Evolutionary conservation across 2,329 filamentous ascomycete species (phyloP).

Genomic region (Nothopassalora personata): DNA sequence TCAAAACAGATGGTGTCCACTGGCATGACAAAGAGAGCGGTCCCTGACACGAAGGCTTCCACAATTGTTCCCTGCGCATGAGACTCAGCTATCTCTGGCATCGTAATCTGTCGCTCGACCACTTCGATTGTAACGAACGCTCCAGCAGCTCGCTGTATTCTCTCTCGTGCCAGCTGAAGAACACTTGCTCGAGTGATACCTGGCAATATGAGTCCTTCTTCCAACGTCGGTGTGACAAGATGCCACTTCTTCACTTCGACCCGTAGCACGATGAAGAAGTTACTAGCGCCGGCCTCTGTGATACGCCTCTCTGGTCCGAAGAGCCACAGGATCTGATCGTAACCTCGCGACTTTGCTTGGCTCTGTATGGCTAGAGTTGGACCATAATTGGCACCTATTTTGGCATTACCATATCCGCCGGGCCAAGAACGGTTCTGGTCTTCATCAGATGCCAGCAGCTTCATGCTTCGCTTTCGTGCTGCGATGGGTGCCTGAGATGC

Average conservation of each 20-base stretch:
- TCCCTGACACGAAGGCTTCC: slow-evolving; percentile 78
- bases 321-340: slow-evolving; percentile 83
- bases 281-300: slow-evolving; percentile 86
- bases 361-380: slow-evolving; percentile 69
- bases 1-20: slow-evolving; percentile 38
- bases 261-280: slow-evolving; percentile 83
- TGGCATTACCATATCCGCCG: slow-evolving; percentile 82
- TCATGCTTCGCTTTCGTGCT: slow-evolving; percentile 44
- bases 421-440: slow-evolving; percentile 86
- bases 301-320: slow-evolving; percentile 60
- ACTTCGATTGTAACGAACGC: slow-evolving; percentile 21
- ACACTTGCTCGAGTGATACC: slow-evolving; percentile 78
- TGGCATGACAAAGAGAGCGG: slow-evolving; percentile 53
- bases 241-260: slow-evolving; percentile 55
- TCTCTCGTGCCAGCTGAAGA: slow-evolving; percentile 62
- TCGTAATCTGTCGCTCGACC: slow-evolving; percentile 19
- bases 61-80: slow-evolving; percentile 35
- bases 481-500: slow-evolving; percentile 6
- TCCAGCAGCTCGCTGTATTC: slow-evolving; percentile 40
- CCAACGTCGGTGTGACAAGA: slow-evolving; percentile 74
- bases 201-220: slow-evolving; percentile 74
- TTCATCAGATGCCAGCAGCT: slow-evolving; percentile 68
- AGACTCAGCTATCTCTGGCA: slow-evolving; percentile 17
- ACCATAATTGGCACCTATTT: slow-evolving; percentile 88
- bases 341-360: slow-evolving; percentile 66